Base-by-base conservation (phyloP, 139 green algal species). In the Dunaliella primolecta region DNA sequence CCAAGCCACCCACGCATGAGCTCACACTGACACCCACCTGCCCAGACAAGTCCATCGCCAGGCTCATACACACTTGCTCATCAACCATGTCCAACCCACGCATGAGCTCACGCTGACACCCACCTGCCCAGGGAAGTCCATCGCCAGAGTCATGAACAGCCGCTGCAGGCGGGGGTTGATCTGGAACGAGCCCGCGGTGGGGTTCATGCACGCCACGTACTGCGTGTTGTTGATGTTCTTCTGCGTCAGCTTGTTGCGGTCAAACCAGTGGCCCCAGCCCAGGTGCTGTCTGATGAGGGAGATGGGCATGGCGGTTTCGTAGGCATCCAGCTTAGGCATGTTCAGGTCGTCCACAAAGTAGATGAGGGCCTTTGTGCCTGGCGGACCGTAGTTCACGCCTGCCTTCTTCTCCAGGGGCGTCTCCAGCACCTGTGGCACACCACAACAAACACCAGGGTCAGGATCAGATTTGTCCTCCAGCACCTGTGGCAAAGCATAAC, bases 261-360 rank as follows among this genome's bases (percentile, higher is more conserved):
- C 95, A 80, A 95, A 98, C 94, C 94, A 97, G 89, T 98, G 95
- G 80, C 94, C 95, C 92, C 94, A 98, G 86, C 94, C 94, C 72
- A 98, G 89, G 88, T 98, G 95, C 89, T 98, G 95, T n/a, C 95
- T 87, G 81, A 97, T 96, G 46, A 96, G 93, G 0, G 93, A 96
- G 83, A 98, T 96, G 36, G 94, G 94, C 95, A 98, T 98, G 36
- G 95, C 94, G 0, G 95, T 98, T 85, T 97, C 95, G 81, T 98
- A 98, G 1, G 90, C 76, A 84, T 98, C 95, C 82, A 98, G 92
- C 88, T 95, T 94, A 32, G 95, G 94, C 94, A 97, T 96, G 93
- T 97, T 97, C 25, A 98, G 85, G 83, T 97, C 94, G 75, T 98
- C 95, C 70, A 97, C 91, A 89, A 98, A 97, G 92, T 98, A 98